phyloP scores from a whole-genome alignment of 352 stramenopile species.

The Halophytophthora polymorphica region DNA sequence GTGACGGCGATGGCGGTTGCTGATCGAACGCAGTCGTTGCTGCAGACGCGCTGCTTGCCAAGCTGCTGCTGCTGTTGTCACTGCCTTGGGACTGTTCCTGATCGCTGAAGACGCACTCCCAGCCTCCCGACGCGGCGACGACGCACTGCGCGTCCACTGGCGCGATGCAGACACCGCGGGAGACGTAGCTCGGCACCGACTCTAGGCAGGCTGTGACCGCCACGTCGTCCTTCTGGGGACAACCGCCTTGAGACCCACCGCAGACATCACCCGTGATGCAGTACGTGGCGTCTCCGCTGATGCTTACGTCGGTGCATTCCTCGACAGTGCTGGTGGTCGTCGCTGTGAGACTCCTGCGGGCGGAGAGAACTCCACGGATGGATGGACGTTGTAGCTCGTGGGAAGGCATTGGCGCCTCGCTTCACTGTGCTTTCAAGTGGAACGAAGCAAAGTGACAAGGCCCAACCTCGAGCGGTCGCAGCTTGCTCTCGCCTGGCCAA shows the following conservation, averaged over 20 bases:
- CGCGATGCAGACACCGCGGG: slow-evolving; percentile 24
- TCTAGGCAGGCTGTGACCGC: slow-evolving; percentile 31
- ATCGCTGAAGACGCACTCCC: slow-evolving; percentile 33
- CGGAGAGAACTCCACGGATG: not conserved
- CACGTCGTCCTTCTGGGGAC: slow-evolving; percentile 29
- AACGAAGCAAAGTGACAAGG: too few species aligned
- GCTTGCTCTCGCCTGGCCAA: too few species aligned
- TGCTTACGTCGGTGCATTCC: slow-evolving; percentile 28
- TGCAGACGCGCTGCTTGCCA: too few species aligned
- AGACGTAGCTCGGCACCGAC: slow-evolving; percentile 22
- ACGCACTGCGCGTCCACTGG: slow-evolving; percentile 40
- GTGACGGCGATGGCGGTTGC: too few species aligned
- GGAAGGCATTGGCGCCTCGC: too few species aligned
- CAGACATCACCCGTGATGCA: slow-evolving; percentile 44
- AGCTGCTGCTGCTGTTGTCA: not conserved
- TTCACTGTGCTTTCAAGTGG: too few species aligned
- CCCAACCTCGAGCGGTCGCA: too few species aligned
- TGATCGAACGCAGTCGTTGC: too few species aligned
- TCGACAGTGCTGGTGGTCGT: not conserved
- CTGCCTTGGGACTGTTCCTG: not conserved
- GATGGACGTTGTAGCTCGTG: too few species aligned
- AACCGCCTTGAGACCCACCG: slow-evolving; percentile 18
- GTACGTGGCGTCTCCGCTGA: slow-evolving; percentile 43
- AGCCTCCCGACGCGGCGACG: slow-evolving; percentile 16
- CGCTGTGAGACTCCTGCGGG: slow-evolving; percentile 8